Base-by-base conservation (phyloP, 2,329 filamentous ascomycete genomes). In the Ilyonectria destructans region DNA sequence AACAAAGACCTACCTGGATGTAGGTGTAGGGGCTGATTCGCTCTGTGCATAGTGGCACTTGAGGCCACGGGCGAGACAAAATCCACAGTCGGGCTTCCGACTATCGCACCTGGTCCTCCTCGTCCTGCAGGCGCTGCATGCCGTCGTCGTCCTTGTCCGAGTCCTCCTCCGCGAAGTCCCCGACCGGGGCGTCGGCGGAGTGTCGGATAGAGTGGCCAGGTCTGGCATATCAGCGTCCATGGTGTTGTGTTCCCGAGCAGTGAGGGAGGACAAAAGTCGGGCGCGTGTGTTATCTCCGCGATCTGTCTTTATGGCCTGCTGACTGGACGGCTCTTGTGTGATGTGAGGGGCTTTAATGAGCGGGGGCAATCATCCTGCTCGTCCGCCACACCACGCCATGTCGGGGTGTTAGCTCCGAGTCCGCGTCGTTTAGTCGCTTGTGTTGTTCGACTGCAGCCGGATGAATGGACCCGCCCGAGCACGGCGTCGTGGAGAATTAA, bases 91-190 rank as follows among this genome's bases (percentile, higher is more conserved):
- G 21, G 54, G 54, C 35, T 29, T 57, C 35, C 54, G 54, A 43
- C 54, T 57, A 29, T 57, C 54, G 35, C 54, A 57, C 19, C 35
- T 57, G 54, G 54, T 57, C 19, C 54, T 57, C 54, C 54, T 43
- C 33, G 54, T 33, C 35, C 54, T 57, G 35, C 54, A 57, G 21
- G 54, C 35, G 17, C 12, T 57, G 37, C 54, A 57, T 29, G 54
- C 54, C 17, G 17, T 57, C 17, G 54, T 57, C 35, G 54, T 57
- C 19, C 54, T 29, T 12, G 54, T 57, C 35, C 54, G 19, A 4
- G 51, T 21, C 51, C 31, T 55, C 35, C 35, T 57, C 35, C 33
- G 33, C 15, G 54, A 40, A 37, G 52, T n/a, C 52, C 52, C 52
- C n/a, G 52, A 57, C 8, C 19, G 33, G 54, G 37, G 35, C 37